A percentile compares a stretch with the other conserved stretches of the same genome.
Evolutionary conservation across 2,329 filamentous ascomycete genomes (phyloP).

Genomic region (Trichophyton benhamiae): DNA sequence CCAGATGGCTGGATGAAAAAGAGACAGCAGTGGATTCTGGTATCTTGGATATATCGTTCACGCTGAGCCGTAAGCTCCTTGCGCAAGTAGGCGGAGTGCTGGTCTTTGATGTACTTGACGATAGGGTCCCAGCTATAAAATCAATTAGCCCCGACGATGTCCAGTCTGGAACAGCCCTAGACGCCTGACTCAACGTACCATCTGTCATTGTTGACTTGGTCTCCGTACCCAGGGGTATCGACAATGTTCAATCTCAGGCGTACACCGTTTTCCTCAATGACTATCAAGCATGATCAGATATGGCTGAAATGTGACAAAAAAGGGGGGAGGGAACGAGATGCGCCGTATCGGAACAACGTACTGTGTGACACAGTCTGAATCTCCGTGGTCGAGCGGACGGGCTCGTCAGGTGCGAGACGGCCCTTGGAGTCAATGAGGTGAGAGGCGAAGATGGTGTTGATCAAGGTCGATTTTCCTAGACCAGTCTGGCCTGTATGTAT

Average conservation of each 20-base stretch:
- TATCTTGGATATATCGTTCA: constrained; percentile 98
- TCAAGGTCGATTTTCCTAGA: constrained; percentile 94
- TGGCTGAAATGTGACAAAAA: not conserved
- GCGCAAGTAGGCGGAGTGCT: constrained; percentile 96
- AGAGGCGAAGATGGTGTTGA: constrained; percentile 99
- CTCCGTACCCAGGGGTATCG: constrained; percentile 94
- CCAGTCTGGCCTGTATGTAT: constrained; percentile 74
- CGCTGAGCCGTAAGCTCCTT: constrained; percentile 99
- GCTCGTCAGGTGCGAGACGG: constrained; percentile 81
- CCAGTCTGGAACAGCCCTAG: not conserved
- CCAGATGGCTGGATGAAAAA: constrained; percentile 99
- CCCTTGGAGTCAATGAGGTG: constrained; percentile 99
- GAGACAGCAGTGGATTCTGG: constrained; percentile 96
- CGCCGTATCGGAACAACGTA: constrained; percentile 22
- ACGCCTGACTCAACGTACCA: constrained; percentile 40
- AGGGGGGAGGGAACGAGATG: not conserved
- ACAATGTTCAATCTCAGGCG: constrained; percentile 97
- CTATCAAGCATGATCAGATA: constrained; percentile 21
- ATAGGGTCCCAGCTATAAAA: constrained; percentile 78
- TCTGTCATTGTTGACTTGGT: constrained; percentile 98
- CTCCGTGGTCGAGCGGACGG: constrained; percentile 88
- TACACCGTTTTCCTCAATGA: constrained; percentile 98
- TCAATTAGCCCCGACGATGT: not conserved
- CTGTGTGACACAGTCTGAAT: constrained; percentile 94
- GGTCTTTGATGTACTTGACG: constrained; percentile 99